phyloP scores from a whole-genome alignment of 768 basidiomycete species.

The Mycena crocata region DNA sequence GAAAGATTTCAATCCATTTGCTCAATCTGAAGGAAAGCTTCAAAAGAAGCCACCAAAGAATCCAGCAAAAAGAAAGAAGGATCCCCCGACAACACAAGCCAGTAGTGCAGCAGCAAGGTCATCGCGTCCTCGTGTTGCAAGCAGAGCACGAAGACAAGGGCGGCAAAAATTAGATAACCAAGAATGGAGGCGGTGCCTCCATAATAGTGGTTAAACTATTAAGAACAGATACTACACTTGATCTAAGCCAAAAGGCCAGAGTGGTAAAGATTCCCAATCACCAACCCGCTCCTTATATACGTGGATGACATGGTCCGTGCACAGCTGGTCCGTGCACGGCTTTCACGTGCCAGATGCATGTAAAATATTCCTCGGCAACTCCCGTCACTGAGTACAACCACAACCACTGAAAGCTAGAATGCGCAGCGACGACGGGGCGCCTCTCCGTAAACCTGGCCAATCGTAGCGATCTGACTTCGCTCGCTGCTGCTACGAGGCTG shows the following conservation, averaged over 20 bases:
- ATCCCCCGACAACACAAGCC: conserved; percentile 54
- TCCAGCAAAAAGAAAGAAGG: conserved; percentile 19
- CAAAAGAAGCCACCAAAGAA: not conserved
- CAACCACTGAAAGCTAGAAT: too few relatives aligned
- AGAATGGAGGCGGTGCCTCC: conserved; percentile 30
- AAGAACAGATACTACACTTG: conserved; percentile 99
- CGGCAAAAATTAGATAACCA: conserved; percentile 29
- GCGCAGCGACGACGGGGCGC: too few relatives aligned
- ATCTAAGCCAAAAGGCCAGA: conserved; percentile 97
- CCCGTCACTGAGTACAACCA: too few relatives aligned
- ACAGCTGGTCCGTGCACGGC: conserved; percentile 3
- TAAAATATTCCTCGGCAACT: too few relatives aligned
- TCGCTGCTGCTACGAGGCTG: too few relatives aligned
- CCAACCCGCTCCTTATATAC: not conserved
- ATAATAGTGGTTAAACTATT: conserved; percentile 72
- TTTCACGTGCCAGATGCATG: not conserved
- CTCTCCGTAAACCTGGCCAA: too few relatives aligned
- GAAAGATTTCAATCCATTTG: not conserved
- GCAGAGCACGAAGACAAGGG: conserved; percentile 36
- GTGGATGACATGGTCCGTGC: not conserved
- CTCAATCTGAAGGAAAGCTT: not conserved
- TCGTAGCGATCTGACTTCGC: too few relatives aligned
- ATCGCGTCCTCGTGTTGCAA: conserved; percentile 40
- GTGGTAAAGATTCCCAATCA: conserved; percentile 65
- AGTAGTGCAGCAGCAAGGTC: conserved; percentile 42